A percentile compares a stretch with the other conserved stretches of the same genome.
phyloP scores from a whole-genome alignment of 805 yeast species.

The Wickerhamomyces ciferrii region DNA sequence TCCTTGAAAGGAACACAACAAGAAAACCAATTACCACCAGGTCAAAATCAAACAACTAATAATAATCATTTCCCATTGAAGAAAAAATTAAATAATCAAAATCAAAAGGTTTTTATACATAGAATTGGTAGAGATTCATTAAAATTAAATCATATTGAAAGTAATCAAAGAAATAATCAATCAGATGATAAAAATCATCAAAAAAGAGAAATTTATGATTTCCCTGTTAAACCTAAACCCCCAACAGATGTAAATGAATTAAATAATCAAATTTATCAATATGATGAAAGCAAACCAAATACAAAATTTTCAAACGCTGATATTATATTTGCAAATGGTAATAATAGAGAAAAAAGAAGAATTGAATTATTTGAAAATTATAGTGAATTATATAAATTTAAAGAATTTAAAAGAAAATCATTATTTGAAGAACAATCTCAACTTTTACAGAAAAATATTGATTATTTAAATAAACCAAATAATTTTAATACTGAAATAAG shows the following conservation, averaged over 20 bases:
- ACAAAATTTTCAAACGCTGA: conserved; percentile 6
- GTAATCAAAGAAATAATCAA: not conserved
- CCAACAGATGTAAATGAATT: no score
- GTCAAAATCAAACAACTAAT: no score
- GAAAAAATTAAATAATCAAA: not conserved
- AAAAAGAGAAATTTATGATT: no score
- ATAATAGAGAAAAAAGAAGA: conserved; percentile 22
- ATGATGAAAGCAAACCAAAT: not conserved
- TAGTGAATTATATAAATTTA: conserved; percentile 10
- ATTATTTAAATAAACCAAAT: conserved; percentile 1
- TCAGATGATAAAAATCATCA: no score
- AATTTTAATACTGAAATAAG: conserved; percentile 3
- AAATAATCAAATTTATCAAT: no score
- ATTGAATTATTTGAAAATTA: conserved; percentile 19
- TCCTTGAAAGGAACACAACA: not conserved
- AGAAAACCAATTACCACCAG: no score
- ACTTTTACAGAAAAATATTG: not conserved
- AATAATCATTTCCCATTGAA: no score
- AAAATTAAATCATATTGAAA: not conserved
- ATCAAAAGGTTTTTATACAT: conserved; percentile 2
- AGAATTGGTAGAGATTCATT: not conserved
- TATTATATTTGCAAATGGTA: conserved; percentile 23
- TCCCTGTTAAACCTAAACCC: no score
- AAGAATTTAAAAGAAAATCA: conserved; percentile 9
- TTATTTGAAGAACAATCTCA: conserved; percentile 5